These are phyloP conservation scores for Botrytis deweyae DNA, from an alignment of 2,329 filamentous ascomycete genomes.

Conservation along the genomic window DNA sequence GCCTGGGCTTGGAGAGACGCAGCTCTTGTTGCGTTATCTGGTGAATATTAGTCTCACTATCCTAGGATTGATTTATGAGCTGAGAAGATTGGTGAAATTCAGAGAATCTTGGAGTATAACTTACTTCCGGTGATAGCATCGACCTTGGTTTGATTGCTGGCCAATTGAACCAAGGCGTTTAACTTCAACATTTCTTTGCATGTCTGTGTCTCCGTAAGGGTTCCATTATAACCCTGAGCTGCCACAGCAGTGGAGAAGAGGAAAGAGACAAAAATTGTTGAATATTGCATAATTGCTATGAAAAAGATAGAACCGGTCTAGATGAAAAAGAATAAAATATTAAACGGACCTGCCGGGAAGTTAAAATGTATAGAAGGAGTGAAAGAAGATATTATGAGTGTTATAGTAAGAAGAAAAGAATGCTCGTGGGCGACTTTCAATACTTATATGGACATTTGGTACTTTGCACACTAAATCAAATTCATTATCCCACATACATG, in stretches of 20 bases:
- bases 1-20: constrained; percentile 43
- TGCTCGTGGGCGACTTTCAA: background rate
- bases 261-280: constrained; percentile 31
- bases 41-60: background rate
- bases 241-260: constrained; percentile 30
- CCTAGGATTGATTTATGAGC: background rate
- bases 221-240: constrained; percentile 38
- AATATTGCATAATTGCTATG: constrained; percentile 28
- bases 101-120: background rate
- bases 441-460: constrained; percentile 9
- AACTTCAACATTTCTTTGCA: constrained; percentile 41
- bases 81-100: background rate
- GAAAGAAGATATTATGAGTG: background rate
- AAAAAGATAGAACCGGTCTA: background rate
- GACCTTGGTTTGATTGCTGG: constrained; percentile 42
- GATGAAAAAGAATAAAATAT: background rate
- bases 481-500: background rate
- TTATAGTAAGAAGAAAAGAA: background rate
- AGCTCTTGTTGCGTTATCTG: constrained; percentile 41
- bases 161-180: constrained; percentile 38
- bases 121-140: constrained; percentile 36
- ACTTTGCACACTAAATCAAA: constrained; percentile 1
- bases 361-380: background rate
- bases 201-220: constrained; percentile 38
- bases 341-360: constrained; percentile 18